Evolutionary conservation across 2,329 filamentous ascomycete species (phyloP).

Genomic region (Fusarium sp.): DNA sequence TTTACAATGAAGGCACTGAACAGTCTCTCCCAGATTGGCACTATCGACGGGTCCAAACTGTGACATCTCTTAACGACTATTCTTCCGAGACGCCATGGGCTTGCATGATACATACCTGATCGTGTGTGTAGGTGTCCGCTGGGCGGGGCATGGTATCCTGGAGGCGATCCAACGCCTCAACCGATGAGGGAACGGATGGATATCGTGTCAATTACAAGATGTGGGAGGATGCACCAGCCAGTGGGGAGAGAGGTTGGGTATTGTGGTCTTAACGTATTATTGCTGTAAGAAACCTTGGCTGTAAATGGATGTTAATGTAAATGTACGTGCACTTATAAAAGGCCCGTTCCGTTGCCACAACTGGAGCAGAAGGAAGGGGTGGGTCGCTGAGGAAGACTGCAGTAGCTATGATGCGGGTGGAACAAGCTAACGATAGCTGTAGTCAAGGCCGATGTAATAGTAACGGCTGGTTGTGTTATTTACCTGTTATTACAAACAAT

Average conservation of each 20-base stretch:
- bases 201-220: constrained; percentile 10
- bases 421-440: not conserved
- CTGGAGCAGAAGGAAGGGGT: not conserved
- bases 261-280: not conserved
- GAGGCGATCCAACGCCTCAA: constrained; percentile 1
- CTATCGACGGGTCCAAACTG: constrained; percentile 8
- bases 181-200: not conserved
- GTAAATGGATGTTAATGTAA: not conserved
- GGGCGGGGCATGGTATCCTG: constrained; percentile 9
- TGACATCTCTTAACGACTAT: constrained; percentile 4
- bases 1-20: constrained; percentile 3
- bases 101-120: constrained; percentile 7
- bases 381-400: not conserved
- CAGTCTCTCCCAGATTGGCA: constrained; percentile 7
- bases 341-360: not conserved
- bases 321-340: constrained; percentile 9
- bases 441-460: not conserved
- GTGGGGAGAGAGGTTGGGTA: not conserved
- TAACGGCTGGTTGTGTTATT: constrained; percentile 2
- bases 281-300: not conserved
- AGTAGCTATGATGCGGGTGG: not conserved
- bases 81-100: not conserved
- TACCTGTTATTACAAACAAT: constrained; percentile 9
- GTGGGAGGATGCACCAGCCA: not conserved
- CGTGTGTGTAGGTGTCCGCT: constrained; percentile 6